Percentiles rank a stretch among this genome's conserved stretches.
phyloP scores from a whole-genome alignment of 1,284 basidiomycete genomes.

The Malassezia japonica region DNA sequence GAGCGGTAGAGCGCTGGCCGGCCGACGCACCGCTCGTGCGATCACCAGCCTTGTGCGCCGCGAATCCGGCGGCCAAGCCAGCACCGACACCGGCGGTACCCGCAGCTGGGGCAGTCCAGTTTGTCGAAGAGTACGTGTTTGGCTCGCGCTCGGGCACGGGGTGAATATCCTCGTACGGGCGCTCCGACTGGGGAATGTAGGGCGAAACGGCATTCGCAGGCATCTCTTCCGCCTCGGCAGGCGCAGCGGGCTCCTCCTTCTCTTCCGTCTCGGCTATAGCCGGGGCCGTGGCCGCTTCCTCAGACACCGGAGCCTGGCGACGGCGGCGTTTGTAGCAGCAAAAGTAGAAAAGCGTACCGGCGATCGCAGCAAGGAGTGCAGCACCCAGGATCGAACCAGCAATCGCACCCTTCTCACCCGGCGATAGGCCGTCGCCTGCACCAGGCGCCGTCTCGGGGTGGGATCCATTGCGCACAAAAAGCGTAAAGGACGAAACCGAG shows the following conservation, averaged over 20 bases:
- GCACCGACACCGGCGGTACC: not conserved
- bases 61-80: not conserved
- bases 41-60: too few relatives aligned
- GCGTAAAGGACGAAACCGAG: not conserved
- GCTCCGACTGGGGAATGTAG: not conserved
- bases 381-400: conserved; percentile 13
- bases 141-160: not conserved
- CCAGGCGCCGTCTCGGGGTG: not conserved
- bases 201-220: not conserved
- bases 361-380: conserved; percentile 2
- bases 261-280: too few relatives aligned
- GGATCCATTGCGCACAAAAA: not conserved
- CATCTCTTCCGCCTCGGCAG: not conserved
- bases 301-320: not conserved
- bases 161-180: conserved; percentile 1
- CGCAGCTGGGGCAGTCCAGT: not conserved
- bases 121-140: not conserved
- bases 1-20: not conserved
- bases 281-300: too few relatives aligned
- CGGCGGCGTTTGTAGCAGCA: conserved; percentile 2
- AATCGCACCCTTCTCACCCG: conserved; percentile 14
- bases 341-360: not conserved
- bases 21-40: not conserved
- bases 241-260: not conserved
- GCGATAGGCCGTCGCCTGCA: not conserved